Percentiles rank a stretch among this genome's conserved stretches.
Conservation (phyloP, 495 filamentous ascomycete genomes). For the Platismatia glauca region DNA sequence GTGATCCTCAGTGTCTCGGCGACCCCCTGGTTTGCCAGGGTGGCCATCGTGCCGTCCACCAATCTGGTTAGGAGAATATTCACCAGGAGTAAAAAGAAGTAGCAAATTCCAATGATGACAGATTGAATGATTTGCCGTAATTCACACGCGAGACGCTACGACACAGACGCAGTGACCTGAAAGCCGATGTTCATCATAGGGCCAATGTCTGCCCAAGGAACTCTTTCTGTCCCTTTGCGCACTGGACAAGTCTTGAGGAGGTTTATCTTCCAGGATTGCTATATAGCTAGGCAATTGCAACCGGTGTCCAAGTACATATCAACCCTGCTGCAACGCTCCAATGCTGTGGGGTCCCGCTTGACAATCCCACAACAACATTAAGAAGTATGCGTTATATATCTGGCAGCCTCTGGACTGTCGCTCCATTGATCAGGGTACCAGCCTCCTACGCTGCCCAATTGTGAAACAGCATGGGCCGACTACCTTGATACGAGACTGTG, state of each 20-base stretch:
- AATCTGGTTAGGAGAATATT: slow-evolving; percentile 34
- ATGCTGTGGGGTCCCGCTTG: background rate
- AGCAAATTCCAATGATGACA: background rate
- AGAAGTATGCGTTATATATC: background rate
- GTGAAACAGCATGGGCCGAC: background rate
- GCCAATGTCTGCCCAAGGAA: background rate
- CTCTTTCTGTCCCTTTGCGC: background rate
- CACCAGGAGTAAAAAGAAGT: slow-evolving; percentile 20
- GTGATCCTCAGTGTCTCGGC: slow-evolving; percentile 72
- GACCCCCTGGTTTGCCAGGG: slow-evolving; percentile 88
- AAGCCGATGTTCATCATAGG: background rate
- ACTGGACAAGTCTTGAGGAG: background rate
- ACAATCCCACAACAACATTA: background rate
- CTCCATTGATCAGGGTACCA: background rate
- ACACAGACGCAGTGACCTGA: background rate
- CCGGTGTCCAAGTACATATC: background rate
- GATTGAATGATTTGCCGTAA: background rate
- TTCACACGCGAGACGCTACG: no score
- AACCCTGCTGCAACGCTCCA: background rate
- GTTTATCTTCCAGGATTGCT: background rate
- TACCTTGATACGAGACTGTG: background rate
- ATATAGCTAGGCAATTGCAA: background rate
- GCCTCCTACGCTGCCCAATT: background rate
- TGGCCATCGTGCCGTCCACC: slow-evolving; percentile 44
- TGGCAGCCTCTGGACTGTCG: background rate